These are phyloP conservation scores for Lasiosphaeris hirsuta DNA, from an alignment of 495 filamentous ascomycete genomes.

Conservation along the genomic window DNA sequence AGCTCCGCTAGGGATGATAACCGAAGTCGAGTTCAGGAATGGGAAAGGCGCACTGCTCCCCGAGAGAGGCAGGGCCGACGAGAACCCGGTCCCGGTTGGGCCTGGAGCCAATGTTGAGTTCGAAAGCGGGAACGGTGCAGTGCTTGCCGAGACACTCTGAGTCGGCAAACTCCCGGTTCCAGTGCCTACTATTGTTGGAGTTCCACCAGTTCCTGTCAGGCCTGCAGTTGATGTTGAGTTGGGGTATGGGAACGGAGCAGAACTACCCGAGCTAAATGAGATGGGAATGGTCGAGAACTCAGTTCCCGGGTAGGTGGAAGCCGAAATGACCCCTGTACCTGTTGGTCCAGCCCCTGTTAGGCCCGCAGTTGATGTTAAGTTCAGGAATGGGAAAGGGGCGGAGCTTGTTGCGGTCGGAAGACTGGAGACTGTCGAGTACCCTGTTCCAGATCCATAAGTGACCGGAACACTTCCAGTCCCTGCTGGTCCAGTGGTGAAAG, in stretches of 20 bases:
- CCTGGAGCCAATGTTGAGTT: conserved; percentile 8
- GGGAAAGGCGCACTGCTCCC: background rate
- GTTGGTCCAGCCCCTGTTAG: background rate
- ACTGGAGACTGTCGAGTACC: background rate
- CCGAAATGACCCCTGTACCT: background rate
- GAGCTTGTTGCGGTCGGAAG: background rate
- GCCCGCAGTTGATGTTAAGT: background rate
- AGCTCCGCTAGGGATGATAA: conserved; percentile 8
- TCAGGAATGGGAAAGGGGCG: background rate
- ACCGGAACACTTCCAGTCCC: background rate
- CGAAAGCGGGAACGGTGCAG: background rate
- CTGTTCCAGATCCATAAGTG: background rate
- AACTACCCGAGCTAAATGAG: background rate
- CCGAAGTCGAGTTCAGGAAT: background rate
- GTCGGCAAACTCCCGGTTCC: too few relatives aligned
- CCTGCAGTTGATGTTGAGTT: too few relatives aligned
- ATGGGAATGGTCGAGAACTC: background rate
- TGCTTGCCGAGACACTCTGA: too few relatives aligned
- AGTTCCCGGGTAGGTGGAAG: background rate
- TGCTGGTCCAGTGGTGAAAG: conserved; percentile 1
- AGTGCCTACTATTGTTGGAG: too few relatives aligned
- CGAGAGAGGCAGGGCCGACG: too few relatives aligned
- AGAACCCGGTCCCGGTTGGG: too few relatives aligned
- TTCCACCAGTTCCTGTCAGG: too few relatives aligned
- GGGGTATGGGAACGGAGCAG: background rate